A percentile compares a stretch with the other conserved stretches of the same genome.
Conservation (phyloP, 805 yeast species). For the Yamadazyma kitorensis region DNA sequence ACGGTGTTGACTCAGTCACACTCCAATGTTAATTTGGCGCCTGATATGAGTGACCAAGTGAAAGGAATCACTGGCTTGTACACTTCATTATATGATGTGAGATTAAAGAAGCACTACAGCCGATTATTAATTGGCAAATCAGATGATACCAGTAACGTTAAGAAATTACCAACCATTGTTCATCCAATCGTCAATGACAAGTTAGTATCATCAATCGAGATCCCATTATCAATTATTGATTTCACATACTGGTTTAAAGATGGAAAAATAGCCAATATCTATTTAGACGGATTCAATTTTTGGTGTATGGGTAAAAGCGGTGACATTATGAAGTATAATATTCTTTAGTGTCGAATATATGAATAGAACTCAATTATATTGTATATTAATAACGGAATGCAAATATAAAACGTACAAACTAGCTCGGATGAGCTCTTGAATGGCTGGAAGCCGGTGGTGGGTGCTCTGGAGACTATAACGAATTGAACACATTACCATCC, state of each 20-base stretch:
- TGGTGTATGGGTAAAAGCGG: conserved; percentile 42
- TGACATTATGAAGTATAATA: conserved; percentile 34
- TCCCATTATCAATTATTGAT: conserved; percentile 33
- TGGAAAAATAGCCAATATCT: conserved; percentile 34
- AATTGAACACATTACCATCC: conserved; percentile 30
- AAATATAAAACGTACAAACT: no score
- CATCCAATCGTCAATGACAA: conserved; percentile 38
- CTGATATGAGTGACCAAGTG: conserved; percentile 17
- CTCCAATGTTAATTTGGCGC: conserved; percentile 6
- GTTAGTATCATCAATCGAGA: conserved; percentile 36
- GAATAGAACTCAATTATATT: no score
- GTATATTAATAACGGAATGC: no score
- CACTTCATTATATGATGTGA: conserved; percentile 31
- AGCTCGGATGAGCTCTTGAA: no score
- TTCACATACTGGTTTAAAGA: conserved; percentile 30
- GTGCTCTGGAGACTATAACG: no score
- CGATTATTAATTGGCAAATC: conserved; percentile 7
- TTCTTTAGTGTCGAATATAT: no score
- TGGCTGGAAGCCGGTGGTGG: no score
- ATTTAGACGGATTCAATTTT: conserved; percentile 24
- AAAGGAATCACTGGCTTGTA: conserved; percentile 31
- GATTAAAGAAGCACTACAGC: conserved; percentile 32
- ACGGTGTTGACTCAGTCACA: conserved; percentile 16
- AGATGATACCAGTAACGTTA: conserved; percentile 7
- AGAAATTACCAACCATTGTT: conserved; percentile 21